Conservation (phyloP, 371 early-diverging fungal species). For the Syncephalastrum monosporum region DNA sequence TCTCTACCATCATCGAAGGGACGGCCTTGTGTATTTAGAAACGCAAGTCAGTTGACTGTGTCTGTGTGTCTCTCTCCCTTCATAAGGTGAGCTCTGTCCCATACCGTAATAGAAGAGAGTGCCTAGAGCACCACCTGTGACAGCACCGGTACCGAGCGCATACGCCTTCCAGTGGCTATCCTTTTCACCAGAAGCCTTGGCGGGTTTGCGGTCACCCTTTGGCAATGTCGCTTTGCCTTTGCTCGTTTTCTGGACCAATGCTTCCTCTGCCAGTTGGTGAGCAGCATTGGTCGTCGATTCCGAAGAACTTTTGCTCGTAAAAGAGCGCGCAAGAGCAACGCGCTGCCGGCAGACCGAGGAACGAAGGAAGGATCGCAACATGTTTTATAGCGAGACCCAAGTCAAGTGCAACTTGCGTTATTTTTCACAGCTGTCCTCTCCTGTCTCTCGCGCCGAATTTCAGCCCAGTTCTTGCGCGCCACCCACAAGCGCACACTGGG, state of each 20-base stretch:
- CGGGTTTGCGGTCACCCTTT: slow-evolving; percentile 52
- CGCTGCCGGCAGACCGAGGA: no score
- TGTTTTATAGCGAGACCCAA: no score
- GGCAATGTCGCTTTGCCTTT: slow-evolving; percentile 38
- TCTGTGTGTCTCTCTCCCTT: no score
- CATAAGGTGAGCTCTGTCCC: background rate
- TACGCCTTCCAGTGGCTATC: slow-evolving; percentile 26
- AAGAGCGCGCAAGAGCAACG: no score
- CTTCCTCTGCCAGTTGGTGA: slow-evolving; percentile 42
- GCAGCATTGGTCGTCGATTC: slow-evolving; percentile 18
- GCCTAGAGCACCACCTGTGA: slow-evolving; percentile 17
- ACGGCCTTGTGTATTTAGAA: slow-evolving; percentile 14
- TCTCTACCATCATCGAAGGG: slow-evolving; percentile 32
- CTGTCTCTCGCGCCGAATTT: no score
- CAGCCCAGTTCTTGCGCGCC: no score
- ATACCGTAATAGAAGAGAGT: slow-evolving; percentile 28
- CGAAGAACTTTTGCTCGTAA: slow-evolving; percentile 11
- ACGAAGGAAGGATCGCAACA: no score
- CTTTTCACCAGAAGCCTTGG: slow-evolving; percentile 34
- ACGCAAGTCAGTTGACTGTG: slow-evolving; percentile 3
- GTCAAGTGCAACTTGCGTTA: no score
- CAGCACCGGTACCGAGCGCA: slow-evolving; percentile 22
- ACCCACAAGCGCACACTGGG: no score
- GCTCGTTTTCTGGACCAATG: slow-evolving; percentile 41
- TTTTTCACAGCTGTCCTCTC: no score